A percentile compares a stretch with the other conserved stretches of the same genome.
Conservation (phyloP, 495 filamentous ascomycete genomes). For the Hypoxylon trugodes region DNA sequence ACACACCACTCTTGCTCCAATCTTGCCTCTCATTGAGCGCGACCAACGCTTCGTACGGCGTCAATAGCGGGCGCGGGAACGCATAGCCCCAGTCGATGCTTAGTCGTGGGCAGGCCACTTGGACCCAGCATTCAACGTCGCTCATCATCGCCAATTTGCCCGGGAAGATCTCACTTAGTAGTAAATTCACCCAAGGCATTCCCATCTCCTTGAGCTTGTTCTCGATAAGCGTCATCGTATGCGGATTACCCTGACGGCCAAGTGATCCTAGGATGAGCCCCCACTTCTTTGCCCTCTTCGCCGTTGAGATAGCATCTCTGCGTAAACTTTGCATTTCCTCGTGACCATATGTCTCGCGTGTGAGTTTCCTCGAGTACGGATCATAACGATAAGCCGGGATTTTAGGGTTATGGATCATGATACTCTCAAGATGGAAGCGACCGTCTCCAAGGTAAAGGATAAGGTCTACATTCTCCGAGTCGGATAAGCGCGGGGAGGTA, state of each 20-base stretch:
- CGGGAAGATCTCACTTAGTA: constrained; percentile 94
- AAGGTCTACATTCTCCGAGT: constrained; percentile 67
- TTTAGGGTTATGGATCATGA: constrained; percentile 96
- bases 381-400: constrained; percentile 96
- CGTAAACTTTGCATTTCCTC: constrained; percentile 86
- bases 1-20: constrained; percentile 78
- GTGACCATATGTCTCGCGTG: constrained; percentile 88
- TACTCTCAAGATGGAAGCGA: constrained; percentile 94
- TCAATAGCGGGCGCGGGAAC: constrained; percentile 85
- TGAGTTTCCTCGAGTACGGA: constrained; percentile 91
- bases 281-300: constrained; percentile 83
- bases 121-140: constrained; percentile 97
- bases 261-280: constrained; percentile 93
- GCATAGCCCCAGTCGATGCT: constrained; percentile 99
- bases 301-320: constrained; percentile 75
- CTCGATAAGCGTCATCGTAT: constrained; percentile 90
- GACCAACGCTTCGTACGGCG: constrained; percentile 93
- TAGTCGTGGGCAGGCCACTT: constrained; percentile 92
- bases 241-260: constrained; percentile 92
- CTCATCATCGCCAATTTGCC: constrained; percentile 90
- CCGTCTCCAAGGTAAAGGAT: constrained; percentile 96
- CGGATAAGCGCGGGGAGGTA: constrained; percentile 80
- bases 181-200: constrained; percentile 80
- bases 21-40: constrained; percentile 78
- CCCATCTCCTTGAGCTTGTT: constrained; percentile 69